Percentiles rank a stretch among this genome's conserved stretches.
Conservation (phyloP, 2,329 filamentous ascomycete genomes). For the Balansia obtecta region DNA sequence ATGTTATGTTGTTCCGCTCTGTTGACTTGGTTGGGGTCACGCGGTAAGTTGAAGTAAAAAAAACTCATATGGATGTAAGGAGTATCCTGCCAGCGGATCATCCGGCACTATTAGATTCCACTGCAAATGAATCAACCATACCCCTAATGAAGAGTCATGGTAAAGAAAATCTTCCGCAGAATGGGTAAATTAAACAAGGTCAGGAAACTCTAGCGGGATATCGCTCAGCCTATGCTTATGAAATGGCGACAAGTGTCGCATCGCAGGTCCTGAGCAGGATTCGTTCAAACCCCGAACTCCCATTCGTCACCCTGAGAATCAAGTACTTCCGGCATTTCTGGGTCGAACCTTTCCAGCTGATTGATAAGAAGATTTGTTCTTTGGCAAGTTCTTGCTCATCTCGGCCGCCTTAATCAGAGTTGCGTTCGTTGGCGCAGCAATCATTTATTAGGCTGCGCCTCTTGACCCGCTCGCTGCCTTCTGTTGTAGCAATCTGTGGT, state of each 20-base stretch:
- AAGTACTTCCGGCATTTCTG: no score
- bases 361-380: not conserved
- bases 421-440: not conserved
- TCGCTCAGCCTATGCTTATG: no score
- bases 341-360: no score
- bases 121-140: not conserved
- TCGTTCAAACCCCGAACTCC: no score
- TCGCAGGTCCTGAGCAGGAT: no score
- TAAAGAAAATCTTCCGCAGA: not conserved
- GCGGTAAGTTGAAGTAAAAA: not conserved
- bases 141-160: not conserved
- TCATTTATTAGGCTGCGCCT: not conserved
- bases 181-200: no score
- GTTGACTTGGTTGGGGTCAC: not conserved
- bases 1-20: not conserved
- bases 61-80: not conserved
- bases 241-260: no score
- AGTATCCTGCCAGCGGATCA: not conserved
- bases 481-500: constrained; percentile 2
- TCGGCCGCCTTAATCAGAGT: not conserved
- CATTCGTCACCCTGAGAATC: no score
- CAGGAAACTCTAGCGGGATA: no score
- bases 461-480: not conserved
- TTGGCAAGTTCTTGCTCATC: not conserved
- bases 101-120: not conserved